Conservation (phyloP, 1,284 basidiomycete species). For the Ceratobasidium sp. region DNA sequence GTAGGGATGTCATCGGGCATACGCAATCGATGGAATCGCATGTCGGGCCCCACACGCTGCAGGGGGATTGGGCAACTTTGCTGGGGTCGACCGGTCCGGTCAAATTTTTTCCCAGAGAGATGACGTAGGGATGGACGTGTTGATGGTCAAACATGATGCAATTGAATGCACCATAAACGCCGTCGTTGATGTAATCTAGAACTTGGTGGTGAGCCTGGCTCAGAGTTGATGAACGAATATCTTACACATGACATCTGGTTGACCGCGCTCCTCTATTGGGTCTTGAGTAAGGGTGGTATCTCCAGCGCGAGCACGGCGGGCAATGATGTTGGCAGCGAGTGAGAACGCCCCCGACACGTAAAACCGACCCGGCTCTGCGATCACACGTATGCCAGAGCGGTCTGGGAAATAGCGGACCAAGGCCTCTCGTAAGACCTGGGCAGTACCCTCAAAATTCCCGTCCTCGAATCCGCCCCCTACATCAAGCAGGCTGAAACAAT, state of each 20-base stretch:
- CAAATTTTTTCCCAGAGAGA: conserved; percentile 55
- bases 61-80: conserved; percentile 51
- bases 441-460: conserved; percentile 84
- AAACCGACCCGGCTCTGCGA: conserved; percentile 96
- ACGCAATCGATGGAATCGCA: conserved; percentile 93
- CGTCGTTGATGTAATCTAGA: conserved; percentile 96
- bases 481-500: conserved; percentile 84
- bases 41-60: conserved; percentile 68
- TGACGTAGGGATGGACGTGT: conserved; percentile 81
- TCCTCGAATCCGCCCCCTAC: conserved; percentile 97
- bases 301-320: conserved; percentile 65
- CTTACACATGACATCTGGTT: conserved; percentile 83
- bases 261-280: conserved; percentile 55
- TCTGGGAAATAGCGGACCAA: conserved; percentile 89
- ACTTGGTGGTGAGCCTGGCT: conserved; percentile 37
- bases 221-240: conserved; percentile 45
- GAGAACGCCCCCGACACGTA: conserved; percentile 94
- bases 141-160: conserved; percentile 95
- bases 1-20: conserved; percentile 65
- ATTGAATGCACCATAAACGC: conserved; percentile 98
- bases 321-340: conserved; percentile 93
- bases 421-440: conserved; percentile 72
- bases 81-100: conserved; percentile 46
- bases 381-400: conserved; percentile 72
- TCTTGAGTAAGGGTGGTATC: conserved; percentile 52